Conservation (phyloP, 768 basidiomycete genomes). For the Epithele typhae region DNA sequence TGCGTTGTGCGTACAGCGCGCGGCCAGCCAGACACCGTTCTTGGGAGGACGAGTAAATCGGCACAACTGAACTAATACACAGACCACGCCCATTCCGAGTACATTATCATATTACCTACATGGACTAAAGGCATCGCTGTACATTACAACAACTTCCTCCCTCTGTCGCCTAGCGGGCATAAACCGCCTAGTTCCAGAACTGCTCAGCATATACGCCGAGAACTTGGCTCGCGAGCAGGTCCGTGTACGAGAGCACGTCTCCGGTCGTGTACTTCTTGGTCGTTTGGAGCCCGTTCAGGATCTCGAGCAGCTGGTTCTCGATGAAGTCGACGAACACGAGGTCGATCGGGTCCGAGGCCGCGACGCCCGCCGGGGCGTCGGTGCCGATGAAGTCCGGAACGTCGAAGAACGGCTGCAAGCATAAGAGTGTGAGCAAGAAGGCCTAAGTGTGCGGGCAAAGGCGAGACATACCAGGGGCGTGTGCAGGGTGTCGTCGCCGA, state of each 20-base stretch:
- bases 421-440: not conserved
- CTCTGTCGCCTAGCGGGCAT: no score
- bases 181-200: constrained; percentile 32
- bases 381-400: constrained; percentile 59
- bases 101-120: no score
- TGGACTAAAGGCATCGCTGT: no score
- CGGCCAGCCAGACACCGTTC: no score
- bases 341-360: constrained; percentile 53
- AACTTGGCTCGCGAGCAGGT: constrained; percentile 45
- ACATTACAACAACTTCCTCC: no score
- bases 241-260: constrained; percentile 55
- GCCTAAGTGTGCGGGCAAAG: constrained; percentile 43
- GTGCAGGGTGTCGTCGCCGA: constrained; percentile 73
- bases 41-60: no score
- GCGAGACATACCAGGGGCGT: constrained; percentile 37
- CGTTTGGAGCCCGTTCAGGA: constrained; percentile 54
- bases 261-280: constrained; percentile 42
- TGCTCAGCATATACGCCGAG: constrained; percentile 54
- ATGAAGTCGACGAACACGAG: constrained; percentile 78
- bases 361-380: constrained; percentile 40
- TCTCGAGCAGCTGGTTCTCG: constrained; percentile 41
- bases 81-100: no score
- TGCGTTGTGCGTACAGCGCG: no score
- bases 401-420: constrained; percentile 38
- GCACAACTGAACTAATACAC: no score